Conservation (phyloP, 257 asterid genomes). For the Voacanga thouarsii region DNA sequence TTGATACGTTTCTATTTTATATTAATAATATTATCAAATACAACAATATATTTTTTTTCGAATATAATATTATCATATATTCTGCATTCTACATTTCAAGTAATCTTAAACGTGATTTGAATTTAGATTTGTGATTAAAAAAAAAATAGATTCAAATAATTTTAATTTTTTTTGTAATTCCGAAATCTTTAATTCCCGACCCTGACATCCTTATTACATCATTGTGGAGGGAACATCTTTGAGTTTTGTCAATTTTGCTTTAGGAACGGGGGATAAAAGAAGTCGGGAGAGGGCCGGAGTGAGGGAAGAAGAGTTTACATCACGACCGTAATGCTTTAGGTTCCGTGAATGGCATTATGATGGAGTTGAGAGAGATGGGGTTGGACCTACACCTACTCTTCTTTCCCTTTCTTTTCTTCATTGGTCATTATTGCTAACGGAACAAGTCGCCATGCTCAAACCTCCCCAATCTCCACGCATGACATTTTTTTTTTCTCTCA, state of each 20-base stretch:
- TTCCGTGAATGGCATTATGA: slow-evolving; percentile 18
- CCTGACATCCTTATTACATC: slow-evolving; percentile 19
- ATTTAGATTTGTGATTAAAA: too few species aligned
- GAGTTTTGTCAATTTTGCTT: slow-evolving; percentile 15
- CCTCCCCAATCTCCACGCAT: slow-evolving; percentile 8
- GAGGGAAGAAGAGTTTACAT: neutral
- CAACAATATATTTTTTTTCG: too few species aligned
- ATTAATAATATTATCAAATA: too few species aligned
- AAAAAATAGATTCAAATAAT: too few species aligned
- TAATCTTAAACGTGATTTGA: too few species aligned
- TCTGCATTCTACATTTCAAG: too few species aligned
- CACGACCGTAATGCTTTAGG: slow-evolving; percentile 4
- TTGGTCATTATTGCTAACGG: slow-evolving; percentile 20
- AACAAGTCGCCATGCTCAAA: slow-evolving; percentile 12
- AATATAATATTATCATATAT: too few species aligned
- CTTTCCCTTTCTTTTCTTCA: slow-evolving; percentile 18
- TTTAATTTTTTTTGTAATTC: neutral
- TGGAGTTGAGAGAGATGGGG: slow-evolving; percentile 30
- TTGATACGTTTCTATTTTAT: too few species aligned
- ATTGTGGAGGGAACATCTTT: neutral
- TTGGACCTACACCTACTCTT: slow-evolving; percentile 22
- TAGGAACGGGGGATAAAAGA: neutral
- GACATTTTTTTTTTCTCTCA: slow-evolving; percentile 7
- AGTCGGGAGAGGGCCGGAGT: too few species aligned
- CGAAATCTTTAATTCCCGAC: neutral